Conservation (phyloP, 805 yeast species). For the Cyberlindnera bimundalis region DNA sequence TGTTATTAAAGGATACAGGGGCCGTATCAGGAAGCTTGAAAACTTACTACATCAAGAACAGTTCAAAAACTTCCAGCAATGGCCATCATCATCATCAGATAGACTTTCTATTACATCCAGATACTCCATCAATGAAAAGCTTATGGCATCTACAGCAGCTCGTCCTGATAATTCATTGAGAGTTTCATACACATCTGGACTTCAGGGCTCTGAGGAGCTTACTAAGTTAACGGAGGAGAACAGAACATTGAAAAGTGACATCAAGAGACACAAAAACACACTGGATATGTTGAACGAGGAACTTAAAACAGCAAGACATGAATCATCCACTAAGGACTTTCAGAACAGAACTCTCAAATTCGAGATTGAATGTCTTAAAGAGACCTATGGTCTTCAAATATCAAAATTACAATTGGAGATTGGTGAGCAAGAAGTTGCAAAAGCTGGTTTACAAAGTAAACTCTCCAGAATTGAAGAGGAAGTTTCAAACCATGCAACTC, state of each 20-base stretch:
- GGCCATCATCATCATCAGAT: constrained; percentile 36
- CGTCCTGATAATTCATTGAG: constrained; percentile 1
- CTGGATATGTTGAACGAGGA: constrained; percentile 17
- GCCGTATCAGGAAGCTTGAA: constrained; percentile 74
- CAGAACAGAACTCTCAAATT: constrained; percentile 9
- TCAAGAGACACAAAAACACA: constrained; percentile 13
- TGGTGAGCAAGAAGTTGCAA: constrained; percentile 21
- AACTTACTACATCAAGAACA: constrained; percentile 72
- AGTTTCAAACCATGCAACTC: constrained; percentile 4
- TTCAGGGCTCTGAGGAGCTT: constrained; percentile 8
- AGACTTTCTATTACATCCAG: constrained; percentile 13
- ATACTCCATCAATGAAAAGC: constrained; percentile 12
- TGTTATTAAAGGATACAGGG: constrained; percentile 58
- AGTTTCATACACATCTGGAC: not conserved
- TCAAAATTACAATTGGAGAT: constrained; percentile 13
- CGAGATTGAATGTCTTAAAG: constrained; percentile 13
- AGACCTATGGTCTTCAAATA: constrained; percentile 4
- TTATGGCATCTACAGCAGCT: constrained; percentile 6
- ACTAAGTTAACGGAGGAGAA: constrained; percentile 16
- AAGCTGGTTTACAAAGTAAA: constrained; percentile 10
- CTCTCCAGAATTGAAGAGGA: constrained; percentile 9
- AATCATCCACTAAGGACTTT: constrained; percentile 14
- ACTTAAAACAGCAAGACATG: constrained; percentile 15
- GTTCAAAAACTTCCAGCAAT: constrained; percentile 47
- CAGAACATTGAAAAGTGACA: constrained; percentile 6